Evolutionary conservation across 495 filamentous ascomycete species (phyloP), one percentile per base, ranked within the genome.

Genomic region (Usnea hakonensis): DNA sequence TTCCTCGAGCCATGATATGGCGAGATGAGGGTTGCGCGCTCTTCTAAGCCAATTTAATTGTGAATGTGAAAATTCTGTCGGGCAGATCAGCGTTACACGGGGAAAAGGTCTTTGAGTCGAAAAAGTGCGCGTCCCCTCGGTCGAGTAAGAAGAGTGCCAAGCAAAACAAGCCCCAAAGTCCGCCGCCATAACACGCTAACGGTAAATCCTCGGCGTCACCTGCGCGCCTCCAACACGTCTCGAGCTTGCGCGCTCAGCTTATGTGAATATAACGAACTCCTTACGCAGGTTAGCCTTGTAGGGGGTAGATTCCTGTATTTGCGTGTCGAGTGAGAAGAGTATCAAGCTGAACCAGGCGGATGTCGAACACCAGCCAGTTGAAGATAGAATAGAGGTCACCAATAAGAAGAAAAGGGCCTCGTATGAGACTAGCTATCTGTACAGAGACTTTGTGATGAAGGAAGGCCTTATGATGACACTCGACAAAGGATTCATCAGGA

Each of bases 1-100:
- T 55, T 61, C 63, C 36, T 41, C 58, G 63, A 21, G 28, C 63
- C 63, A 65, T 65, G 23, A n/a, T 28, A 23, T 19, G 23, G 35
- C 21, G 19, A 40, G 11, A 35, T 19, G 48, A 40, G 26, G 35
- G 3, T 16, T 32, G 37, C 32, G 58, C 50, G n/a, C 9, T 13
- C 26, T 40, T 9, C 17, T 41, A 40, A 40, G 36, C 13, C n/a
- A 28, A 43, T 3, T 60, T 44, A 6, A n/a, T n/a, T n/a, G 21
- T 53, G 30, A 10, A 17, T 10, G 19, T 60, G 21, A 30, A 52
- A 16, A 14, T 19, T 26, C 5, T n/a, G 13, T 43, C 23, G 26
- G 21, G 11, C 2, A 1, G 17, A n/a, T 41, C n/a, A 40, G 48
- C 41, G 40, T n/a, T 23, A 55, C 35, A 36, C 26, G 38, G 52